Evolutionary conservation across 441 rosid genomes (phyloP), one percentile per base, ranked within the genome.

Genomic region (Eruca vesicaria): DNA sequence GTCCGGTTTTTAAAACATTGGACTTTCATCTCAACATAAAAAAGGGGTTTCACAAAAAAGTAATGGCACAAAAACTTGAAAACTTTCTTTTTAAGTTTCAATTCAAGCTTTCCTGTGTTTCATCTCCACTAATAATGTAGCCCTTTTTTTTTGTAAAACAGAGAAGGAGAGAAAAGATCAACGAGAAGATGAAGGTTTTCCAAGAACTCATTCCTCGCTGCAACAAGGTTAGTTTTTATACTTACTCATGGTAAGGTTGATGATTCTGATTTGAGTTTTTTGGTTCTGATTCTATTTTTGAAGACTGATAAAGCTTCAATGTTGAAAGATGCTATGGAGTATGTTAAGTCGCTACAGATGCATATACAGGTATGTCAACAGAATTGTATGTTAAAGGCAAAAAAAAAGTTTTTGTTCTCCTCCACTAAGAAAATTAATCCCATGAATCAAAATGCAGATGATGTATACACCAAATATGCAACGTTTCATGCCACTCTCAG

Each of bases 261-360:
- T 68, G 21, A 12, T 20, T 14, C 26, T 69, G 9, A 2, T 18
- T 68, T 41, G n/a, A 1, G 29, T 26, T 5, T 18, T 8, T 36
- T n/a, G n/a, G 5, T 53, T 41, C 21, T 50, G 53, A 5, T 55
- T 35, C 10, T 9, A 11, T 7, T n/a, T 62, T n/a, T 48, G 73
- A 81, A 95, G 99, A 79, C 90, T 19, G 97, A 90, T 80, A 95
- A 86, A 82, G 99, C 93, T 82, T 92, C 99, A 16, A 86, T 91
- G 97, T 85, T 95, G 38, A 96, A 92, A 16, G 99, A 95, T 81
- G 99, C 91, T 56, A 87, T 91, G 35, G 89, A 90, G 71, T 87
- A 89, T 79, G 65, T 92, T 79, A 90, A 90, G 77, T 83, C 89
- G 6, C 91, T 95, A 66, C 94, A 91, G 85, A 58, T 82, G 82